Evolutionary conservation across 495 filamentous ascomycete genomes (phyloP).

Genomic region (Aspergillus leporis): DNA sequence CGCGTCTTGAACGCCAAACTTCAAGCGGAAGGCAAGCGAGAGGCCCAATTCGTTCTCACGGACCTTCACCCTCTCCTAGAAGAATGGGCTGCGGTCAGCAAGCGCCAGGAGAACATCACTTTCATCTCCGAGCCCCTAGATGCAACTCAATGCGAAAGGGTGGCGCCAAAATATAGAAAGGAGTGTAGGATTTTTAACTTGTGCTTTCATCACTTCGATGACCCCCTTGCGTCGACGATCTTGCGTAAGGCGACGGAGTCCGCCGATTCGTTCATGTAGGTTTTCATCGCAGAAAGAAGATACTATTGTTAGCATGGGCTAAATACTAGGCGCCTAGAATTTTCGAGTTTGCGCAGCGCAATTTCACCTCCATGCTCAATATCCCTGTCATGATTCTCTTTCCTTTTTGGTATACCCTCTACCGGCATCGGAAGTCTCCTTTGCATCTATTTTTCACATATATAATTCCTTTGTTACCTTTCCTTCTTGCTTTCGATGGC

Average conservation of each 20-base stretch:
- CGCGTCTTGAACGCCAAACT: slow-evolving; percentile 50
- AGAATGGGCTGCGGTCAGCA: slow-evolving; percentile 57
- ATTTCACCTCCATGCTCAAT: slow-evolving; percentile 41
- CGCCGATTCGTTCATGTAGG: slow-evolving; percentile 63
- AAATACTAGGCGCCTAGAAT: slow-evolving; percentile 43
- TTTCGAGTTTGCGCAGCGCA: slow-evolving; percentile 55
- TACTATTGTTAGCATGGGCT: background rate
- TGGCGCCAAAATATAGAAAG: slow-evolving; percentile 32
- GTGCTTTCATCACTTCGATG: slow-evolving; percentile 76
- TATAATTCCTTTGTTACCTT: slow-evolving; percentile 61
- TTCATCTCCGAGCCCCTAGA: slow-evolving; percentile 62
- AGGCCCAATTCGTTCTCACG: slow-evolving; percentile 64
- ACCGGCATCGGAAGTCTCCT: slow-evolving; percentile 60
- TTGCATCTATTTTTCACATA: slow-evolving; percentile 64
- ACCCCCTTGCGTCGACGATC: slow-evolving; percentile 56
- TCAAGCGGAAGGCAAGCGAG: slow-evolving; percentile 20
- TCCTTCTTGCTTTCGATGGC: slow-evolving; percentile 67
- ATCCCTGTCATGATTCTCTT: slow-evolving; percentile 46
- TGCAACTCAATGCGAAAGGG: slow-evolving; percentile 39
- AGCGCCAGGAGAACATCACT: slow-evolving; percentile 50
- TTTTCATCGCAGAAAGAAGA: background rate
- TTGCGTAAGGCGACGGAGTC: slow-evolving; percentile 62
- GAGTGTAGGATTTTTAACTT: slow-evolving; percentile 69
- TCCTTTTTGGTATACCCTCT: slow-evolving; percentile 55
- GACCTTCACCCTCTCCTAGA: slow-evolving; percentile 67